Evolutionary conservation across 139 green algal species (phyloP), one percentile per base, ranked within the genome.

Genomic region (Diplosphaera chodatii): DNA sequence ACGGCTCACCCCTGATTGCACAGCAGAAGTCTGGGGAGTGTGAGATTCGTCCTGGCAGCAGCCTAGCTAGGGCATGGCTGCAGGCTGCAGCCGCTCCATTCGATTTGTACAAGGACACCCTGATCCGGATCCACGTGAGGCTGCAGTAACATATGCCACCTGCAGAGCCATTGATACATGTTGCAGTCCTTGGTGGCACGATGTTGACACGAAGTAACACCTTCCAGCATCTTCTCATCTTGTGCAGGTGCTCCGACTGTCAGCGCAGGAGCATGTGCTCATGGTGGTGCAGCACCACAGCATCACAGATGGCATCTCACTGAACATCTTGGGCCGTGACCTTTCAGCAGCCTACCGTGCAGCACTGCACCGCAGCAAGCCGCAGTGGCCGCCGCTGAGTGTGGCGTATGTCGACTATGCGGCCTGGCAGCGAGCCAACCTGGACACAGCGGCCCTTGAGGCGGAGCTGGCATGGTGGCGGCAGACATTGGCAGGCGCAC

Each of bases 231-330:
- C 37, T 48, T 6, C 37, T 48, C n/a, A 10, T 10, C 37, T 48
- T 48, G 37, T 10, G 10, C 10, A 59, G 48, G 48, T 59, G 48
- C 25, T n/a, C n/a, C n/a, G n/a, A n/a, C n/a, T n/a, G n/a, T n/a
- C n/a, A n/a, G n/a, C n/a, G n/a, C n/a, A n/a, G 48, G 48, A 25
- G 13, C 48, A 25, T 59, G 13, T 4, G 16, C 48, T 25, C 18
- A 21, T 34, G 23, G 23, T 15, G 25, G 34, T 37, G 63, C 40
- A 33, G 66, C 66, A 71, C 40, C 66, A 71, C 66, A 32, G 15
- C 8, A 20, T 71, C 33, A 71, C 66, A 32, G 66, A 71, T 23
- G 66, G 66, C n/a, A 64, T 34, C 34, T 63, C 34, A 23, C 10
- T 18, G 23, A 18, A 8, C 18, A 31, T 71, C 20, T 33, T 71